phyloP scores from a whole-genome alignment of 2,329 filamentous ascomycete species.

The Ascochyta fabae region DNA sequence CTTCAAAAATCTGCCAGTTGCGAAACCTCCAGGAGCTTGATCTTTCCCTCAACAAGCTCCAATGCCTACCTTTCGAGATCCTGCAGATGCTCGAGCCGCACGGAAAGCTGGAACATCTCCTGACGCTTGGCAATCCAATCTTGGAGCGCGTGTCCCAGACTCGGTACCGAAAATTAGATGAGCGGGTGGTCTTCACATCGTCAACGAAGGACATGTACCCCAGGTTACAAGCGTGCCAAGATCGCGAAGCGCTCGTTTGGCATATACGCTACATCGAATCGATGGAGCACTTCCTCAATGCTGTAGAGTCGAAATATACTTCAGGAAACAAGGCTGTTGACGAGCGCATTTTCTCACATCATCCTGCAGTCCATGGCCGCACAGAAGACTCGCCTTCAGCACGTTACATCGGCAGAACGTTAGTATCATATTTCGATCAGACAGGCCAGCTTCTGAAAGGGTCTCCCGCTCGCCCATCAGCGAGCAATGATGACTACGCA shows the following conservation, averaged over 20 bases:
- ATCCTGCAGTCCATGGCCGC: constrained; percentile 11
- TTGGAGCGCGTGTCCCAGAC: constrained; percentile 13
- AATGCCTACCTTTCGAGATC: constrained; percentile 36
- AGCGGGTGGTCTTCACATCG: constrained; percentile 1
- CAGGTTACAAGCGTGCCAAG: background rate
- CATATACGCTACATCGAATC: constrained; percentile 25
- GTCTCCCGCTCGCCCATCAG: constrained; percentile 18
- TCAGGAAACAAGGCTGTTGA: background rate
- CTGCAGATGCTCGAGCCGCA: constrained; percentile 24
- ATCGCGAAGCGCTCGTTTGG: constrained; percentile 24
- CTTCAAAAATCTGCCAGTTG: constrained; percentile 33
- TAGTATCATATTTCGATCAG: constrained; percentile 32
- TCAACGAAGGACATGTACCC: constrained; percentile 1
- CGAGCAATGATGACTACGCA: constrained; percentile 12
- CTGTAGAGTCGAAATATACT: constrained; percentile 8
- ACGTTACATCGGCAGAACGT: constrained; percentile 26
- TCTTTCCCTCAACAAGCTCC: constrained; percentile 32
- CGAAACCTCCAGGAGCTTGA: constrained; percentile 29
- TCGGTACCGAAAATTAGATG: constrained; percentile 6
- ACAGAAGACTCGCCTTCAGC: constrained; percentile 1
- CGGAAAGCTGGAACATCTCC: constrained; percentile 22
- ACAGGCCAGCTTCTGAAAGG: constrained; percentile 20
- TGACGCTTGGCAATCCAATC: constrained; percentile 24
- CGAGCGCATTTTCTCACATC: constrained; percentile 17
- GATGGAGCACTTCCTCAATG: constrained; percentile 13